Conservation (phyloP, 306 rosid species). For the Begonia fuchsioides region DNA sequence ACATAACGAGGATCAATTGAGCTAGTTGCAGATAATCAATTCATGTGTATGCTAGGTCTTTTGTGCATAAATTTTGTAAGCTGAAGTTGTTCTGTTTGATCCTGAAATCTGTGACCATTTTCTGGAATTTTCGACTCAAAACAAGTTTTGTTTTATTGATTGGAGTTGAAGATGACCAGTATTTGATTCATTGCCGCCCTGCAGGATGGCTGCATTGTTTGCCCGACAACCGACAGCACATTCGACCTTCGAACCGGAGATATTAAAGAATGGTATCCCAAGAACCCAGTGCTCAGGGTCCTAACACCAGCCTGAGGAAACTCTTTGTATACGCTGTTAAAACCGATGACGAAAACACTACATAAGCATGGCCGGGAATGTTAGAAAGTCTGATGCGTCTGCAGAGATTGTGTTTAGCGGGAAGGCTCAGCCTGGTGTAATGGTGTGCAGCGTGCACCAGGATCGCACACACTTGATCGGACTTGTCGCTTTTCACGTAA, state of each 20-base stretch:
- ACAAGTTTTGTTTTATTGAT: too few species aligned
- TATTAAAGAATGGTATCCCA: slow-evolving; percentile 84
- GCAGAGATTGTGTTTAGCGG: slow-evolving; percentile 85
- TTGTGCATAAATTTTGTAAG: too few species aligned
- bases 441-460: too few species aligned
- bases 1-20: too few species aligned
- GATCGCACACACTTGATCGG: too few species aligned
- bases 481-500: too few species aligned
- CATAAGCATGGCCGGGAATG: slow-evolving; percentile 39
- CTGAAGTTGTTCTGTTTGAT: too few species aligned
- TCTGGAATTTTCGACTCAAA: too few species aligned
- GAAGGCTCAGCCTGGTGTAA: slow-evolving; percentile 82
- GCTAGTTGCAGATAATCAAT: too few species aligned
- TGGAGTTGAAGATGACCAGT: too few species aligned
- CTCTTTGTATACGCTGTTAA: slow-evolving; percentile 59
- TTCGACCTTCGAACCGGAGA: slow-evolving; percentile 68
- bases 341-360: slow-evolving; percentile 72
- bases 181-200: not conserved
- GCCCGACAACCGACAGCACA: slow-evolving; percentile 94
- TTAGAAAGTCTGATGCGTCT: slow-evolving; percentile 22
- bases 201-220: slow-evolving; percentile 88
- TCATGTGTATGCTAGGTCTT: too few species aligned
- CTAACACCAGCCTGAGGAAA: slow-evolving; percentile 72
- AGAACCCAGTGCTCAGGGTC: slow-evolving; percentile 74
- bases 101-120: too few species aligned